Evolutionary conservation across 345 rosid species (phyloP).

Genomic region (Brassica juncea): DNA sequence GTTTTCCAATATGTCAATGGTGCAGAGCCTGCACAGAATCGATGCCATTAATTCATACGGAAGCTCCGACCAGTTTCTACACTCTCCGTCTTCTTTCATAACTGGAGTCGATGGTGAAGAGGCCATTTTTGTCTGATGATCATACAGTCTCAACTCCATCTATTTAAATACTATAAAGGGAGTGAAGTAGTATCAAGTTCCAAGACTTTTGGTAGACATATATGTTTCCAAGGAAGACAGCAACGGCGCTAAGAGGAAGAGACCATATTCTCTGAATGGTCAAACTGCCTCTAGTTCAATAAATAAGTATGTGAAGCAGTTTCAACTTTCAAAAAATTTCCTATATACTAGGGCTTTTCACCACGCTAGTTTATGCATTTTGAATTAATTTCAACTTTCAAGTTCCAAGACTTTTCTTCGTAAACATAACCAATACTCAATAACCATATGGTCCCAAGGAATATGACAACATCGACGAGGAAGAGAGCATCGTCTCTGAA

Average conservation of each 20-base stretch:
- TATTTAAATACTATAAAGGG: not conserved
- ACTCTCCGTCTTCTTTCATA: not conserved
- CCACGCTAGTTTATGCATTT: too few relatives aligned
- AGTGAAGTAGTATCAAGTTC: not conserved
- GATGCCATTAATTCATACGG: not conserved
- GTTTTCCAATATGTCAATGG: not conserved
- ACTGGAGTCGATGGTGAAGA: not conserved
- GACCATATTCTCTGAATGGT: not conserved
- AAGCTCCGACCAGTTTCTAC: not conserved
- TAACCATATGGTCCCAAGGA: not conserved
- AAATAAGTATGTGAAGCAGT: not conserved
- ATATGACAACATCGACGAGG: not conserved
- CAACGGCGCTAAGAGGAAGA: not conserved
- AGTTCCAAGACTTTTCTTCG: not conserved
- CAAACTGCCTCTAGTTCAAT: not conserved
- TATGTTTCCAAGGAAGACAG: not conserved
- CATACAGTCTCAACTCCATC: not conserved
- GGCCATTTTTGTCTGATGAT: not conserved
- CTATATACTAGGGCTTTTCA: too few relatives aligned
- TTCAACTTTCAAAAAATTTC: not conserved
- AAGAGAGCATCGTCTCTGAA: not conserved
- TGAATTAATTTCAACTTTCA: too few relatives aligned
- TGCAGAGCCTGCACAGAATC: not conserved
- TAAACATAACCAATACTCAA: not conserved
- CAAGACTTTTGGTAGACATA: not conserved